Evolutionary conservation across 805 yeast genomes (phyloP), one percentile per base, ranked within the genome.

Genomic region (Wickerhamiella slavikovae): DNA sequence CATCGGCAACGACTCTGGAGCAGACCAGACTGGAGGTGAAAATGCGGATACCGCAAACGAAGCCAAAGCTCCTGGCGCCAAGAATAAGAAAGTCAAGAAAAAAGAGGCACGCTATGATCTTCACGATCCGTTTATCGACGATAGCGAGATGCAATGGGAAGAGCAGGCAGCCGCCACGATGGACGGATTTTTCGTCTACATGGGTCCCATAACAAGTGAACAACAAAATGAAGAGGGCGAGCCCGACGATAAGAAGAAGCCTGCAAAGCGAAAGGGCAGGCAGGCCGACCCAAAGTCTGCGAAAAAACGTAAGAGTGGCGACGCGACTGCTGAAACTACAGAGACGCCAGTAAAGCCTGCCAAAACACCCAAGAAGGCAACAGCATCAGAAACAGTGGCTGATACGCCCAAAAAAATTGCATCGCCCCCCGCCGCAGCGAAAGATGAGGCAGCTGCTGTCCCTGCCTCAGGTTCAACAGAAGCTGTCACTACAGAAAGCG

Each of bases 51-150:
- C 38, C n/a, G 32, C 35, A 28, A 41, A 38, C 24, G 35, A 25
- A 19, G 25, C 19, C 22, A 18, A 25, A 11, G n/a, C 30, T 11
- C 17, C 10, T 27, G 27, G 27, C 26, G n/a, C 26, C 10, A 15
- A 12, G 14, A 5, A 5, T 12, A 16, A n/a, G n/a, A 58, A 59
- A 42, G 61, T 66, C 23, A 74, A 74, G 43, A 65, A 82, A 30
- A 67, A 76, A 38, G 79, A 82, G 21, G 94, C 94, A 2, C 80
- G 78, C 45, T 89, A 89, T 51, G 98, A 89, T 48, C 60, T 68
- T 28, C 71, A 77, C 35, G 99, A 89, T 51, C 98, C 96, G 2
- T 89, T 89, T 45, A 89, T 89, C 34, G 99, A 89, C 54, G 98
- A 89, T 52, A 66, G 79, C 11, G 99, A 89, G 52, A 57, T 82